These are phyloP conservation scores for Scedosporium minutisporum DNA, from an alignment of 2,329 filamentous ascomycete genomes.

Conservation along the genomic window DNA sequence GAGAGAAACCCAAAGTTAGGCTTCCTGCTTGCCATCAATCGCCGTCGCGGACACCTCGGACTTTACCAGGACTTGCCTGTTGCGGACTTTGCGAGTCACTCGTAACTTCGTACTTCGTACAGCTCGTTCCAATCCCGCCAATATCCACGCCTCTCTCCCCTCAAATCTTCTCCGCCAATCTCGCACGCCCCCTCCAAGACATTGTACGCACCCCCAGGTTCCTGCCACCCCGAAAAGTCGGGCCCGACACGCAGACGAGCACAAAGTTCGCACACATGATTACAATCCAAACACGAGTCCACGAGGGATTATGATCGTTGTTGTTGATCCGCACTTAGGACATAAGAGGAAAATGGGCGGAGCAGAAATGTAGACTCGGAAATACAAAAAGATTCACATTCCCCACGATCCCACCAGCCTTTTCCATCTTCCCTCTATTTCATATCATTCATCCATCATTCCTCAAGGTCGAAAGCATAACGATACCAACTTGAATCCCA, in stretches of 20 bases:
- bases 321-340: slow-evolving; percentile 1
- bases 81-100: neutral
- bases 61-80: slow-evolving; percentile 1
- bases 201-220: neutral
- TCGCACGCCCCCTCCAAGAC: neutral
- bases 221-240: slow-evolving; percentile 2
- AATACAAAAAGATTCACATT: slow-evolving; percentile 4
- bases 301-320: slow-evolving; percentile 2
- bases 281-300: slow-evolving; percentile 4
- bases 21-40: neutral
- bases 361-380: neutral
- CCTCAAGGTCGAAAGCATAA: neutral
- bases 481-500: neutral
- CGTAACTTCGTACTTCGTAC: neutral
- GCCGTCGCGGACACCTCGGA: neutral
- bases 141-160: neutral
- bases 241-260: neutral
- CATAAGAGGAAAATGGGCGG: neutral
- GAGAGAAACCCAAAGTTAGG: neutral
- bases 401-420: neutral
- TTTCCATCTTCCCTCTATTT: neutral
- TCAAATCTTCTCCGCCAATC: neutral
- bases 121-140: neutral
- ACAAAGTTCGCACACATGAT: slow-evolving; percentile 5
- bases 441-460: neutral